Conservation (phyloP, 805 yeast species). For the Cyberlindnera nakhonratchasimensis region DNA sequence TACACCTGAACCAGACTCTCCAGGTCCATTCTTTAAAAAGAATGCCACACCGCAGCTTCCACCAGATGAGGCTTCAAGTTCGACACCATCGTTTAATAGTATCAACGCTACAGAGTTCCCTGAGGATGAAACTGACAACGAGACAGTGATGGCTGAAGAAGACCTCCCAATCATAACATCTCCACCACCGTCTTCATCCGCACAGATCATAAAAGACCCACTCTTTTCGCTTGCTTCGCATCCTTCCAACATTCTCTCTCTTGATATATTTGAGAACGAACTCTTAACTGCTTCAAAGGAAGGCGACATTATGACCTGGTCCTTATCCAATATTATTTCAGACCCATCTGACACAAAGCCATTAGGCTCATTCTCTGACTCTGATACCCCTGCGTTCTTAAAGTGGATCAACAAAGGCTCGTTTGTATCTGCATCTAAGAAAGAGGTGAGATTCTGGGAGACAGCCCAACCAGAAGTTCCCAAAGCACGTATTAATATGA, state of each 20-base stretch:
- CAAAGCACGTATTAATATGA: background rate
- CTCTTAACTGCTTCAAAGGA: constrained; percentile 12
- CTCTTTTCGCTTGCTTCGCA: constrained; percentile 11
- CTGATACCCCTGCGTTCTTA: background rate
- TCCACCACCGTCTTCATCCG: background rate
- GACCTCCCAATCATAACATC: background rate
- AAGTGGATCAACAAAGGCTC: constrained; percentile 2
- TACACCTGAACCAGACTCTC: constrained; percentile 13
- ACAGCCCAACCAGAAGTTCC: background rate
- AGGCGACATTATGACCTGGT: constrained; percentile 13
- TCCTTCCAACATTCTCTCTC: constrained; percentile 5
- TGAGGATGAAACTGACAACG: constrained; percentile 10
- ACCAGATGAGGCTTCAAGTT: background rate
- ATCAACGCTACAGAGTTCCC: no score
- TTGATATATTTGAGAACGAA: constrained; percentile 3
- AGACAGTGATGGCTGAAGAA: constrained; percentile 12
- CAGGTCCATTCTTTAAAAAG: constrained; percentile 3
- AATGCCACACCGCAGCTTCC: background rate
- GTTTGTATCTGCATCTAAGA: constrained; percentile 6
- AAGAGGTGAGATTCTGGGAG: constrained; percentile 5
- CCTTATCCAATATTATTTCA: background rate
- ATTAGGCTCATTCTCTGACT: constrained; percentile 1
- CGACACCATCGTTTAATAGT: no score
- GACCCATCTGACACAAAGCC: constrained; percentile 4
- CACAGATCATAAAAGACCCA: background rate